Conservation (phyloP, 345 rosid species). For the Passiflora organensis region DNA sequence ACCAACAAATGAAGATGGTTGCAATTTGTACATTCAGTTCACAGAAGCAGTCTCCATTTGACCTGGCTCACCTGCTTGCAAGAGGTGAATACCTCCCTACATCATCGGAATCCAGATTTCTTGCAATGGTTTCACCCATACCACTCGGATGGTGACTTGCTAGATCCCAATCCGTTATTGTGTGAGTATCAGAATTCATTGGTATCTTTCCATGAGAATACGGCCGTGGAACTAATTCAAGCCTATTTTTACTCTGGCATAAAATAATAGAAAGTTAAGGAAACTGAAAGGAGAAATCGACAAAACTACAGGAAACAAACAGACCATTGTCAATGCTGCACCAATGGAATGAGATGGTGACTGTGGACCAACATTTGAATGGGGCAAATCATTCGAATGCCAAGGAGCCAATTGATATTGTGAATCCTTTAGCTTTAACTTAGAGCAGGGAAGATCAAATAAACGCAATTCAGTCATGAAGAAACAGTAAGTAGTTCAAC, state of each 20-base stretch:
- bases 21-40: slow-evolving; percentile 57
- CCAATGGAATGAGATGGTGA: slow-evolving; percentile 53
- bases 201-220: slow-evolving; percentile 47
- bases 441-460: slow-evolving; percentile 26
- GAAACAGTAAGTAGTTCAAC: slow-evolving; percentile 17
- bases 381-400: slow-evolving; percentile 66
- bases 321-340: slow-evolving; percentile 46
- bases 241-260: slow-evolving; percentile 55
- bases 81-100: slow-evolving; percentile 61
- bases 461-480: slow-evolving; percentile 22
- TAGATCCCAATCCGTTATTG: slow-evolving; percentile 44
- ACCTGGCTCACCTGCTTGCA: slow-evolving; percentile 83
- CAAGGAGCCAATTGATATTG: slow-evolving; percentile 79
- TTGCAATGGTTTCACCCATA: slow-evolving; percentile 39
- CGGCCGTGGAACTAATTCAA: slow-evolving; percentile 54
- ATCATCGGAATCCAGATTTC: slow-evolving; percentile 31
- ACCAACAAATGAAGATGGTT: slow-evolving; percentile 56
- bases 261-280: slow-evolving; percentile 18
- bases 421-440: slow-evolving; percentile 86
- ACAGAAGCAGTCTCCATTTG: slow-evolving; percentile 53
- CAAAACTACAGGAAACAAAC: slow-evolving; percentile 24
- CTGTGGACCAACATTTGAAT: slow-evolving; percentile 49
- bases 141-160: slow-evolving; percentile 46
- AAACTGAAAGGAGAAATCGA: slow-evolving; percentile 8
- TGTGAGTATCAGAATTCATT: slow-evolving; percentile 38